phyloP scores from a whole-genome alignment of 1,284 basidiomycete species.

The Apiotrichum siamense region DNA sequence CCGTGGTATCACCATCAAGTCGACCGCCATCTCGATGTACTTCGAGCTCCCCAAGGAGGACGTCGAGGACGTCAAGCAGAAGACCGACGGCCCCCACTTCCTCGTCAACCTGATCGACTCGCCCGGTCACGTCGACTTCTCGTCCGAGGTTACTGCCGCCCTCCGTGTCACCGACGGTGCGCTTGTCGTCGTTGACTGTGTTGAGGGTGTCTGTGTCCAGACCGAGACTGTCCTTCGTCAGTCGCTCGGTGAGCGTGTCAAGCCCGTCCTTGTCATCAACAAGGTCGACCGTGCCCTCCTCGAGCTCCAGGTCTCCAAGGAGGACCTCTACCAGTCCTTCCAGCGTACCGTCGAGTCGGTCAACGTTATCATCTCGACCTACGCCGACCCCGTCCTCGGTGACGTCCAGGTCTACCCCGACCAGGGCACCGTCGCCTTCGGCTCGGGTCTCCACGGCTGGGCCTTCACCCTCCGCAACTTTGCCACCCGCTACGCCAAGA shows the following conservation, averaged over 20 bases:
- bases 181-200: conserved; percentile 97
- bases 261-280: conserved; percentile 99
- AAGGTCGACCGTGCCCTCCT: conserved; percentile 99
- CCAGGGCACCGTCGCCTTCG: conserved; percentile 97
- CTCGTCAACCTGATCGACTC: conserved; percentile 99
- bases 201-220: conserved; percentile 99
- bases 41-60: conserved; percentile 94
- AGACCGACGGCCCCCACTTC: conserved; percentile 87
- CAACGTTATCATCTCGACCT: conserved; percentile 98
- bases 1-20: conserved; percentile 99
- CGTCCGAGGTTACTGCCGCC: conserved; percentile 98
- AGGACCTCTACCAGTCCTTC: conserved; percentile 97
- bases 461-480: conserved; percentile 99
- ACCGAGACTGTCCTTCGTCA: conserved; percentile 99
- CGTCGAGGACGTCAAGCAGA: conserved; percentile 77
- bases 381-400: conserved; percentile 89
- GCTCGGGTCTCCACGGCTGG: conserved; percentile 99
- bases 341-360: conserved; percentile 94
- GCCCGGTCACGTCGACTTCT: conserved; percentile 99
- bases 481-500: conserved; percentile 91
- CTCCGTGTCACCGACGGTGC: conserved; percentile 99
- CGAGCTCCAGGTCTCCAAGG: conserved; percentile 96
- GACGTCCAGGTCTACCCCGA: conserved; percentile 99
- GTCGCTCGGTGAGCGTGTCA: conserved; percentile 96
- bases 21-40: conserved; percentile 99